Conservation (phyloP, 2,329 filamentous ascomycete genomes). For the Alternaria triticina region DNA sequence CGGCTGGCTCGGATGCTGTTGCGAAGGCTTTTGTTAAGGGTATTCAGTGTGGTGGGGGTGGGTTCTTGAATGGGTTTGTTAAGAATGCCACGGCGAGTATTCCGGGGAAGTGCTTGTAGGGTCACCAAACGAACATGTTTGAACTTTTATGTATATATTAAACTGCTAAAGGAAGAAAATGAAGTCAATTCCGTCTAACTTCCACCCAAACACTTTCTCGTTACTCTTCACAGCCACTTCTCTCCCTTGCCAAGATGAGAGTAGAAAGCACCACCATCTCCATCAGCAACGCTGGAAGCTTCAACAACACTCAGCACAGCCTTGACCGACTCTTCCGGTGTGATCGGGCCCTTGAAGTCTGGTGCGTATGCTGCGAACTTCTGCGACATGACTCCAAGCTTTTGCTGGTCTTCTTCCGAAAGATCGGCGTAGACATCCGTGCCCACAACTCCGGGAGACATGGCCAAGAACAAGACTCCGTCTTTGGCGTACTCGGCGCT, state of each 20-base stretch:
- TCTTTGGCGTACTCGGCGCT: slow-evolving; percentile 39
- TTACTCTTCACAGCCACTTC: slow-evolving; percentile 11
- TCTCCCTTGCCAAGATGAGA: slow-evolving; percentile 24
- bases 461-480: slow-evolving; percentile 26
- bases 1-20: slow-evolving; percentile 62
- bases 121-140: neutral
- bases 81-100: slow-evolving; percentile 44
- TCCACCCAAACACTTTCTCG: neutral
- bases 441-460: slow-evolving; percentile 30
- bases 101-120: slow-evolving; percentile 39
- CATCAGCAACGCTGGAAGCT: slow-evolving; percentile 19
- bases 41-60: slow-evolving; percentile 57
- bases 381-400: neutral
- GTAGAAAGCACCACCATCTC: slow-evolving; percentile 18
- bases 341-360: slow-evolving; percentile 18
- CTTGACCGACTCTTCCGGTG: slow-evolving; percentile 16
- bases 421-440: slow-evolving; percentile 14
- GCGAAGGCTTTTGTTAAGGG: slow-evolving; percentile 66
- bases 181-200: neutral
- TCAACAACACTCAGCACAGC: slow-evolving; percentile 12
- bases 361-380: slow-evolving; percentile 17
- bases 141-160: neutral
- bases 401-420: slow-evolving; percentile 1
- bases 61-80: slow-evolving; percentile 49
- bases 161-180: neutral